phyloP scores from a whole-genome alignment of 2,329 filamentous ascomycete genomes.

The Neocucurbitaria cava region DNA sequence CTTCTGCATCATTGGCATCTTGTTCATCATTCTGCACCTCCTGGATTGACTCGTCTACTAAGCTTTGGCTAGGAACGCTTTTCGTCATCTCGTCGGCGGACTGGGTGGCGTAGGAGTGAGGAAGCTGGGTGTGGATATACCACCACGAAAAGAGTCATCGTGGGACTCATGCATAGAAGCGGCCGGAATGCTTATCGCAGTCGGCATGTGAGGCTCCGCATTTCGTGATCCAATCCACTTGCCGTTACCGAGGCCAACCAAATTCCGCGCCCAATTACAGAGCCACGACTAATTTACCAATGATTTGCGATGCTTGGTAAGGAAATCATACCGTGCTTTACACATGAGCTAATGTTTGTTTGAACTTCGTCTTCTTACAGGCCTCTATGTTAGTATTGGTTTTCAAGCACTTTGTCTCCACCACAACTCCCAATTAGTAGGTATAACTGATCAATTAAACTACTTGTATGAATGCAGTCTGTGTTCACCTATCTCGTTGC shows the following conservation, averaged over 20 bases:
- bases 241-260: conserved; percentile 4
- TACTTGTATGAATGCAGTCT: too few species aligned
- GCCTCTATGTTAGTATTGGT: too few species aligned
- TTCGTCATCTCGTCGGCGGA: conserved; percentile 21
- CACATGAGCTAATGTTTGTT: too few species aligned
- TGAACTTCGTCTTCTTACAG: too few species aligned
- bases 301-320: background rate
- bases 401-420: too few species aligned
- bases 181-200: conserved; percentile 21
- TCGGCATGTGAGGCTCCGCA: conserved; percentile 15
- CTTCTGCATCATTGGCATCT: conserved; percentile 9
- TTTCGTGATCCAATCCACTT: conserved; percentile 9
- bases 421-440: too few species aligned
- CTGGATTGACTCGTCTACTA: conserved; percentile 17
- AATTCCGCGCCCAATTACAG: conserved; percentile 12
- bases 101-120: background rate
- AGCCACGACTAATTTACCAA: conserved; percentile 11
- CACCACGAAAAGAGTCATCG: conserved; percentile 6
- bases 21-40: conserved; percentile 21
- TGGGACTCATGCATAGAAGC: conserved; percentile 9
- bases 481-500: too few species aligned
- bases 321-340: too few species aligned
- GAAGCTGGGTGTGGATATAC: background rate
- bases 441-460: too few species aligned
- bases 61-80: conserved; percentile 18